Base-by-base conservation (phyloP, 805 yeast species). In the Sugiyamaella boreocaroliniensis region DNA sequence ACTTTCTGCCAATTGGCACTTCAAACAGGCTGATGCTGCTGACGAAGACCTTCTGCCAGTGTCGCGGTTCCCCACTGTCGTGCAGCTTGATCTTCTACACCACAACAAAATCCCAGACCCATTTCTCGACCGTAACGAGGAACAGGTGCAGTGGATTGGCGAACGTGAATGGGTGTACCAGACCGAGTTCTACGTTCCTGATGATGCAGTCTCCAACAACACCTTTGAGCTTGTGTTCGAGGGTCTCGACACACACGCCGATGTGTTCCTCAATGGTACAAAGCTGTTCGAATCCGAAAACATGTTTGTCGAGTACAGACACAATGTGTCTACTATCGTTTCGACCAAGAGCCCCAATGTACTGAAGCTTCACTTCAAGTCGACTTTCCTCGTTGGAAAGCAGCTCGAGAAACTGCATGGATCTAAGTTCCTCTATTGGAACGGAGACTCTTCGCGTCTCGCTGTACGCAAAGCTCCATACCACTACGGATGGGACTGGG, bases 401-500 rank as follows among this genome's bases (percentile, higher is more conserved):
- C 16, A 49, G 19, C 43, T 49, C 18, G 56, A 53, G 44, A 45
- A 43, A 34, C 22, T 40, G 43, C 50, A 53, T 42, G 53, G 56
- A 10, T 19, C 47, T 10, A 26, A 45, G 18, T 44, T 44, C 20
- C 40, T 49, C 9, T 64, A 68, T 26, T 74, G 68, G 60, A 71
- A 73, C 55, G 80, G 79, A 3, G 79, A 75, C 15, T 53, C 72
- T 7, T 62, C 69, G 41, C 64, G 82, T 29, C 59, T 72, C 53
- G 71, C 72, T 51, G 70, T 73, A 8, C 66, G 82, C 56, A 77
- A 77, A 57, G 79, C 81, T 1, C 81, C 76, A 57, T 77, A 76
- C 59, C 78, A 76, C 55, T 78, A 69, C 58, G 82, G 82, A 1
- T 78, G 81, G 82, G 82, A 78, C 60, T 78, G 82, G 82, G 81